Conservation (phyloP, 805 yeast genomes). For the Candida railenensis region DNA sequence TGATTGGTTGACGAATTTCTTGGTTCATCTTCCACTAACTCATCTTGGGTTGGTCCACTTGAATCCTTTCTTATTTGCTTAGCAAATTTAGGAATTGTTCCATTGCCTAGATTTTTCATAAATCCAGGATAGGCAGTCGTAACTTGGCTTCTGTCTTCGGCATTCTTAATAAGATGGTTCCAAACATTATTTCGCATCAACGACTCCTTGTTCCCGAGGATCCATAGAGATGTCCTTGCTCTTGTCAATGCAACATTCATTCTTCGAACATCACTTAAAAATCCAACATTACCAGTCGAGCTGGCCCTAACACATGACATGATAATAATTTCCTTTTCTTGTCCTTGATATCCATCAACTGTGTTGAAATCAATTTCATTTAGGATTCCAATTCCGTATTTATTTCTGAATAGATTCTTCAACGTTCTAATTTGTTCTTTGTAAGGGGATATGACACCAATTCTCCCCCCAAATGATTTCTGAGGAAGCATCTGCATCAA, state of each 20-base stretch:
- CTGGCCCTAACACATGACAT: slow-evolving; percentile 94
- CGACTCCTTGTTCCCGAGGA: slow-evolving; percentile 76
- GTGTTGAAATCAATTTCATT: slow-evolving; percentile 85
- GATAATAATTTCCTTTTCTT: slow-evolving; percentile 90
- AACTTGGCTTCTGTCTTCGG: slow-evolving; percentile 45
- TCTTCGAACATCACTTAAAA: slow-evolving; percentile 86
- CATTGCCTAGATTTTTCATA: slow-evolving; percentile 13
- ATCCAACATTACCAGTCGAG: slow-evolving; percentile 71
- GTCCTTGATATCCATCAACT: slow-evolving; percentile 97
- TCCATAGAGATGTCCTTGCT: slow-evolving; percentile 90
- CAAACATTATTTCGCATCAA: slow-evolving; percentile 68
- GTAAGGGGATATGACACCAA: slow-evolving; percentile 94
- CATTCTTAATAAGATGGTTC: slow-evolving; percentile 68
- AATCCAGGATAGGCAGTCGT: slow-evolving; percentile 37
- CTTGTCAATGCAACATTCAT: slow-evolving; percentile 97
- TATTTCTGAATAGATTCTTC: slow-evolving; percentile 52
- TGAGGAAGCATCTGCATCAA: slow-evolving; percentile 50
- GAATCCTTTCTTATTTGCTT: not conserved
- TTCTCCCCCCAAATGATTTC: slow-evolving; percentile 61
- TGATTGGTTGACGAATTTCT: not conserved
- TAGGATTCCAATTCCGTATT: slow-evolving; percentile 62
- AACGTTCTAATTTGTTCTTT: slow-evolving; percentile 76
- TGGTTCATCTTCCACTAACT: not conserved
- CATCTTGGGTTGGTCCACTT: not conserved
- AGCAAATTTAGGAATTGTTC: not conserved